These are phyloP conservation scores for Luzula sylvatica DNA, from an alignment of 176 grass and related monocot genomes.

Conservation along the genomic window DNA sequence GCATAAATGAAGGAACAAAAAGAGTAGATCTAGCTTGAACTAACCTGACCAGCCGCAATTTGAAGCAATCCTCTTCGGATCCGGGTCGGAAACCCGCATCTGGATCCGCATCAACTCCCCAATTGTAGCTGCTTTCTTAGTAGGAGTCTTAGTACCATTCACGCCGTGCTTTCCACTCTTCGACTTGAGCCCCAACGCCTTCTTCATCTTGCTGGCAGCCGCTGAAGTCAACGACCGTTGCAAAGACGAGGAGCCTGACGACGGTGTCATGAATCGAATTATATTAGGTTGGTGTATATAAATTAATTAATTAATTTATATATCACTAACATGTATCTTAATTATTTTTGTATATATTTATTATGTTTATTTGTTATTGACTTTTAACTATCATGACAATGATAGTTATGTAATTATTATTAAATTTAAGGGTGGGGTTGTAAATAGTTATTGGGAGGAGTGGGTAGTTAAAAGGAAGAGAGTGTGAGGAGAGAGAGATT, in stretches of 20 bases:
- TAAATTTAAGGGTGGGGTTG: no score
- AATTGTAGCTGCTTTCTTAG: constrained; percentile 41
- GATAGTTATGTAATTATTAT: no score
- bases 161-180: constrained; percentile 45
- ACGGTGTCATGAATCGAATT: no score
- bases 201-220: constrained; percentile 97
- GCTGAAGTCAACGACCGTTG: constrained; percentile 87
- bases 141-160: not conserved
- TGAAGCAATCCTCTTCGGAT: constrained; percentile 90
- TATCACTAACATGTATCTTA: no score
- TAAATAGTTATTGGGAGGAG: no score
- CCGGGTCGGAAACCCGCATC: constrained; percentile 81
- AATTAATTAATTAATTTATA: no score
- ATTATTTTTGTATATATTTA: no score
- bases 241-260: constrained; percentile 35
- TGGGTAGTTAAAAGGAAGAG: no score
- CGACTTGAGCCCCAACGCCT: constrained; percentile 83
- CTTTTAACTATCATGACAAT: no score
- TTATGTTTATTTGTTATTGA: no score
- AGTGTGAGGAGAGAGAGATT: no score
- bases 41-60: constrained; percentile 75
- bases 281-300: no score
- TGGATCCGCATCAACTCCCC: constrained; percentile 83
- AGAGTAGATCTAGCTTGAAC: constrained; percentile 5
- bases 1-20: not conserved